Conservation (phyloP, 441 rosid species). For the Pelargonium fulgidum region DNA sequence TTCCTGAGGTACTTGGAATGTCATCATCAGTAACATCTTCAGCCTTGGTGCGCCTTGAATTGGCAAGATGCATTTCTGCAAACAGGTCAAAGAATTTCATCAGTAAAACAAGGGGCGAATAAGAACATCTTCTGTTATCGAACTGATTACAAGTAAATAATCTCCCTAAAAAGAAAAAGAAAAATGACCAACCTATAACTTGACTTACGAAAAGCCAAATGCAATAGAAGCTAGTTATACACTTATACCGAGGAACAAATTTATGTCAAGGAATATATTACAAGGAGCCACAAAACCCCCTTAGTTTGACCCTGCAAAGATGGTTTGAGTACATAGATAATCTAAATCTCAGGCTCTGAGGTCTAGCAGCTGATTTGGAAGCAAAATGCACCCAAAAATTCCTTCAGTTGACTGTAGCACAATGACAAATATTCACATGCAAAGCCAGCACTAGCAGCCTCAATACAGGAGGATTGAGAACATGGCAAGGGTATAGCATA, state of each 20-base stretch:
- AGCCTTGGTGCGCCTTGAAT: slow-evolving; percentile 54
- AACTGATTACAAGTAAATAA: background rate
- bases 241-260: background rate
- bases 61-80: slow-evolving; percentile 76
- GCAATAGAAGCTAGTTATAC: background rate
- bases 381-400: too few species aligned
- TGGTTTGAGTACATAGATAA: background rate
- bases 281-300: background rate
- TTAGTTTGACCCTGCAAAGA: background rate
- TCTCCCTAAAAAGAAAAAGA: background rate
- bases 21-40: slow-evolving; percentile 66
- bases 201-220: background rate
- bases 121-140: slow-evolving; percentile 6
- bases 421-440: too few species aligned
- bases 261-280: background rate
- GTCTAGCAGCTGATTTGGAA: background rate
- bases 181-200: background rate
- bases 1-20: slow-evolving; percentile 73
- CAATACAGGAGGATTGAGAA: too few species aligned
- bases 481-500: background rate
- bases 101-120: background rate
- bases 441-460: too few species aligned
- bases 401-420: too few species aligned
- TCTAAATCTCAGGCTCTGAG: background rate
- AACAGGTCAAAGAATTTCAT: slow-evolving; percentile 12